A percentile compares a stretch with the other conserved stretches of the same genome.
Evolutionary conservation across 1,284 basidiomycete species (phyloP).

Genomic region (Puccinia polysora): DNA sequence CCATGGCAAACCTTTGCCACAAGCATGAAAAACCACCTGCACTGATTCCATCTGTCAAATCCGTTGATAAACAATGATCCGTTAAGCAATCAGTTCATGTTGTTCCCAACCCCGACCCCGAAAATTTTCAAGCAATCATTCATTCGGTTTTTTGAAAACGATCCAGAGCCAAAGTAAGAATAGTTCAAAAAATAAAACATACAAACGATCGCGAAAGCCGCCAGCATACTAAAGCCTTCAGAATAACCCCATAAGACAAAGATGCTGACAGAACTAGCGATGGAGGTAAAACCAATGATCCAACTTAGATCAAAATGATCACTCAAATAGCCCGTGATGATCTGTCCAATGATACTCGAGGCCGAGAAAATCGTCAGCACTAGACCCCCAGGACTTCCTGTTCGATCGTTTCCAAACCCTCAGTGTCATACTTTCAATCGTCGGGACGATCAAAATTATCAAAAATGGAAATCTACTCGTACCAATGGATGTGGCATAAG

Average conservation of each 20-base stretch:
- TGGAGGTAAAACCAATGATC: slow-evolving; percentile 27
- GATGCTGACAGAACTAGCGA: slow-evolving; percentile 26
- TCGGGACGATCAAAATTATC: too few relatives aligned
- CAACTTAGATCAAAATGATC: slow-evolving; percentile 25
- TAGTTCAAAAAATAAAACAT: slow-evolving; percentile 8
- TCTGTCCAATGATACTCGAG: slow-evolving; percentile 23
- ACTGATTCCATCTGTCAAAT: slow-evolving; percentile 37
- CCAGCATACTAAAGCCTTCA: slow-evolving; percentile 20
- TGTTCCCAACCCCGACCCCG: too few relatives aligned
- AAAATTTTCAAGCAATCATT: too few relatives aligned
- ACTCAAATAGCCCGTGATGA: slow-evolving; percentile 15
- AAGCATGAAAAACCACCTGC: slow-evolving; percentile 39
- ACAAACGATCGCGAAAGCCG: slow-evolving; percentile 33
- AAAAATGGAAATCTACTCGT: too few relatives aligned
- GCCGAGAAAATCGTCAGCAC: slow-evolving; percentile 18
- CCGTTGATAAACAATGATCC: too few relatives aligned
- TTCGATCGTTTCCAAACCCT: background rate
- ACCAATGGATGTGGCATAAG: slow-evolving; percentile 32
- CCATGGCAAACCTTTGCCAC: slow-evolving; percentile 35
- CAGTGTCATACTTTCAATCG: too few relatives aligned
- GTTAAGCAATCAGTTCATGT: too few relatives aligned
- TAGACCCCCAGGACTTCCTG: slow-evolving; percentile 32
- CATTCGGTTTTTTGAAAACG: too few relatives aligned
- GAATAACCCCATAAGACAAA: slow-evolving; percentile 33
- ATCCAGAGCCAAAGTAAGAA: too few relatives aligned